Evolutionary conservation across 2,329 filamentous ascomycete species (phyloP), one percentile per base, ranked within the genome.

Genomic region (Sporothrix euskadiensis): DNA sequence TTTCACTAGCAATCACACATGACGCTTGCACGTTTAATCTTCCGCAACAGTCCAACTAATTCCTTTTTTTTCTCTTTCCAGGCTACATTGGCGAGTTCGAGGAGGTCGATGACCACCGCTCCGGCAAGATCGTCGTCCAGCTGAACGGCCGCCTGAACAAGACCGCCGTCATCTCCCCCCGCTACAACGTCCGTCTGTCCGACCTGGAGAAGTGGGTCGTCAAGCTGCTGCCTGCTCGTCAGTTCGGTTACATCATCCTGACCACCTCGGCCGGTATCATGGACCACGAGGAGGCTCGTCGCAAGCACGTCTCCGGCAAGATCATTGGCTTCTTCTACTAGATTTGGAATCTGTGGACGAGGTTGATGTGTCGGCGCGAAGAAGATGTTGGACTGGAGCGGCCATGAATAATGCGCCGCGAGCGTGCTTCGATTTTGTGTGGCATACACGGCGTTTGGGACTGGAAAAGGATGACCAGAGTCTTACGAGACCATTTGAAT

Each of bases 311-410:
- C 83, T 91, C 95, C 80, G 96, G 96, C 87, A 99, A 99, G 91
- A 93, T 99, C 86, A 93, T 98, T 81, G 96, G 96, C 81, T 99
- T 98, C 92, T 98, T 98, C 90, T 98, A 98, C 90, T 98, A 96
- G 47, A 54, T 30, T 2, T 56, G 22, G 35, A 35, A 4, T 35
- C 35, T 35, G 41, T 22, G 22, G 47, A 49, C 52, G 54, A 61
- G 59, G 61, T 41, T 22, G 19, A 30, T 19, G 8, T 39, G 54
- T 35, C 56, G 54, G 41, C 39, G 68, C 49, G 56, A 56, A 44
- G 57, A 26, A 30, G 69, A 63, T 30, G 66, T 35, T 30, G 49
- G 68, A 70, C 68, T 30, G 35, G 49, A 32, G 35, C 39, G 39
- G 61, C 39, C 61, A 61, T 61, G 65, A 61, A 41, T 41, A 30